Conservation (phyloP, 441 rosid genomes). For the Gossypium schwendimanii region DNA sequence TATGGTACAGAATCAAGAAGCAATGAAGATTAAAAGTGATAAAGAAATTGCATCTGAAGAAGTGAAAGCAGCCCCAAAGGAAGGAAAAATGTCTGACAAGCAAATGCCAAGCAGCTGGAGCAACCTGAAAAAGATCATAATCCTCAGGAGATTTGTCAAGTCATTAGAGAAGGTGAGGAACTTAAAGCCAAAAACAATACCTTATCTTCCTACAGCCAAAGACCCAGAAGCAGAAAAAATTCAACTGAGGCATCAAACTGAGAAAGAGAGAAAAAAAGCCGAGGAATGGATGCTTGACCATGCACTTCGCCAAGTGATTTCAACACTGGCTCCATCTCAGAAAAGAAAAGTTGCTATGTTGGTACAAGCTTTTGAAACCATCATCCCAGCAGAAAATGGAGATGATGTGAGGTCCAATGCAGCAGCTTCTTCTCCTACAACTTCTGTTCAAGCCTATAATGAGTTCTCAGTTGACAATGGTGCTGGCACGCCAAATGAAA, state of each 20-base stretch:
- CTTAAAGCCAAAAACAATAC: slow-evolving; percentile 38
- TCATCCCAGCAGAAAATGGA: slow-evolving; percentile 35
- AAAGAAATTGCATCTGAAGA: slow-evolving; percentile 12
- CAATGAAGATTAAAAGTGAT: slow-evolving; percentile 9
- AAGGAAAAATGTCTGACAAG: slow-evolving; percentile 25
- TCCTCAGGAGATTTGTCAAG: slow-evolving; percentile 70
- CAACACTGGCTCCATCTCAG: slow-evolving; percentile 72
- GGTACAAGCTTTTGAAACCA: slow-evolving; percentile 79
- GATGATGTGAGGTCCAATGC: slow-evolving; percentile 10
- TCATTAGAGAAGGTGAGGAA: slow-evolving; percentile 61
- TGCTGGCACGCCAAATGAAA: slow-evolving; percentile 4
- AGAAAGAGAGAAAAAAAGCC: slow-evolving; percentile 53
- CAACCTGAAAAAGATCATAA: slow-evolving; percentile 61
- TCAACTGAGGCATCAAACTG: slow-evolving; percentile 40
- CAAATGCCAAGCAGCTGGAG: slow-evolving; percentile 62
- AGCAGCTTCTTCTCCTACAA: slow-evolving; percentile 22
- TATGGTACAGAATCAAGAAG: slow-evolving; percentile 10
- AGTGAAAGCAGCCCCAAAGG: slow-evolving; percentile 27
- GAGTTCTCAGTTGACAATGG: slow-evolving; percentile 11
- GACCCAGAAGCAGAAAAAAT: slow-evolving; percentile 44
- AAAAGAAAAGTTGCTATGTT: slow-evolving; percentile 74
- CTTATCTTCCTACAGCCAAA: slow-evolving; percentile 22
- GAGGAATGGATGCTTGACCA: slow-evolving; percentile 97
- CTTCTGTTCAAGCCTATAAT: slow-evolving; percentile 17
- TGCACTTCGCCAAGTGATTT: slow-evolving; percentile 76